Evolutionary conservation across 2,329 filamentous ascomycete species (phyloP).

Genomic region (Kalmusia sp.): DNA sequence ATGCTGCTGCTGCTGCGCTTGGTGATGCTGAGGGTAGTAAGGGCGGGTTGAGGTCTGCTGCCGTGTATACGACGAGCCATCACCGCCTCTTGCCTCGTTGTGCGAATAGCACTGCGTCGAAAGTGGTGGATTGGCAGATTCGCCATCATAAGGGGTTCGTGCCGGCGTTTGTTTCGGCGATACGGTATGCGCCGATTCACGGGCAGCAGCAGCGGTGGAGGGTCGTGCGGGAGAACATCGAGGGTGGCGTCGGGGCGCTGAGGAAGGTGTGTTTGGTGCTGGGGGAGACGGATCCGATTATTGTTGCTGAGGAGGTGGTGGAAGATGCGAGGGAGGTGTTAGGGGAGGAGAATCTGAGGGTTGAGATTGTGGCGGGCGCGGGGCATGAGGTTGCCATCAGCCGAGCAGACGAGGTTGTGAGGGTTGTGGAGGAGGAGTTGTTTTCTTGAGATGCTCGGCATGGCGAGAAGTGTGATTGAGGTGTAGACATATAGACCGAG

Average conservation of each 20-base stretch:
- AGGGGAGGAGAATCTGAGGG: conserved; percentile 64
- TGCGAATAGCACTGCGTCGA: conserved; percentile 64
- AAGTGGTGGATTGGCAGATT: conserved; percentile 74
- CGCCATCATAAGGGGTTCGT: conserved; percentile 71
- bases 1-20: conserved; percentile 26
- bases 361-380: conserved; percentile 62
- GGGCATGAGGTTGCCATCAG: conserved; percentile 76
- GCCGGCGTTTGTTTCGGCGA: conserved; percentile 72
- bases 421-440: conserved; percentile 51
- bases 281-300: conserved; percentile 70
- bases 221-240: conserved; percentile 55
- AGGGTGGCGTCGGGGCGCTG: conserved; percentile 44
- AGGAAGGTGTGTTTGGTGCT: conserved; percentile 69
- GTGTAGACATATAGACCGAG: no score
- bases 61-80: conserved; percentile 30
- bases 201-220: conserved; percentile 69
- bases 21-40: conserved; percentile 7
- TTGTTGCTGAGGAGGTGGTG: conserved; percentile 68
- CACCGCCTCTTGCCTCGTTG: conserved; percentile 58
- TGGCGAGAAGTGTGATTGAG: no score
- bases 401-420: conserved; percentile 64
- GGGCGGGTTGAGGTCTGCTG: conserved; percentile 18
- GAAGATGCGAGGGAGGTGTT: conserved; percentile 67
- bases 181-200: conserved; percentile 74
- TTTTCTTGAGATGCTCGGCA: not conserved